Percentiles rank a stretch among this genome's conserved stretches.
phyloP scores from a whole-genome alignment of 805 yeast species.

The Schizosaccharomyces lindneri region DNA sequence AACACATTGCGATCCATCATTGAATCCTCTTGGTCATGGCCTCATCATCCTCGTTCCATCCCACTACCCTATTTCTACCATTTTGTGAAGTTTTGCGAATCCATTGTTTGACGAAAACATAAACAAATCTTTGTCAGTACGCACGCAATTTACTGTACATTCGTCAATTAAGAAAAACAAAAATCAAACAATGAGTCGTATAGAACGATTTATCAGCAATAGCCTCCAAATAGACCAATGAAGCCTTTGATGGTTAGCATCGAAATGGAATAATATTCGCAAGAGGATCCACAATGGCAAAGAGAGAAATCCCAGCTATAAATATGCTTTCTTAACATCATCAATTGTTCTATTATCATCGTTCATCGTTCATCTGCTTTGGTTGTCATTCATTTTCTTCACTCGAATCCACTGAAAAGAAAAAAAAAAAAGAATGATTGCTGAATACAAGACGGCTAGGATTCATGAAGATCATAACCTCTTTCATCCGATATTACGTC shows the following conservation, averaged over 20 bases:
- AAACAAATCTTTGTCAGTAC: too few relatives aligned
- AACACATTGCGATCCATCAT: too few relatives aligned
- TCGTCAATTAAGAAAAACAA: too few relatives aligned
- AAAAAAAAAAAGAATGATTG: background rate
- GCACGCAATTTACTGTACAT: too few relatives aligned
- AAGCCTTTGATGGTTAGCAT: background rate
- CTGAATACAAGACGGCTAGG: background rate
- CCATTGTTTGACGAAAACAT: too few relatives aligned
- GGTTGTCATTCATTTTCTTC: background rate
- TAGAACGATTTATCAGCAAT: too few relatives aligned
- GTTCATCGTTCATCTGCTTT: background rate
- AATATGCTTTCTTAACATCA: background rate
- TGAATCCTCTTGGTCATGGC: too few relatives aligned
- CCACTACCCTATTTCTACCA: too few relatives aligned
- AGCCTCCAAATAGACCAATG: background rate
- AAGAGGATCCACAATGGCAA: background rate
- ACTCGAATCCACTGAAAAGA: too few relatives aligned
- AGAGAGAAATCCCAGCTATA: background rate
- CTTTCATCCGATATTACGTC: background rate
- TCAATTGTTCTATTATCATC: background rate
- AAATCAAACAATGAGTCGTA: too few relatives aligned
- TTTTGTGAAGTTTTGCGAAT: too few relatives aligned
- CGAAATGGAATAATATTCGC: background rate
- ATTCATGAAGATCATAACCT: background rate
- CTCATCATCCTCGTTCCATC: too few relatives aligned